These are phyloP conservation scores for Bipolaris oryzae DNA, from an alignment of 2,329 filamentous ascomycete genomes.

Conservation along the genomic window DNA sequence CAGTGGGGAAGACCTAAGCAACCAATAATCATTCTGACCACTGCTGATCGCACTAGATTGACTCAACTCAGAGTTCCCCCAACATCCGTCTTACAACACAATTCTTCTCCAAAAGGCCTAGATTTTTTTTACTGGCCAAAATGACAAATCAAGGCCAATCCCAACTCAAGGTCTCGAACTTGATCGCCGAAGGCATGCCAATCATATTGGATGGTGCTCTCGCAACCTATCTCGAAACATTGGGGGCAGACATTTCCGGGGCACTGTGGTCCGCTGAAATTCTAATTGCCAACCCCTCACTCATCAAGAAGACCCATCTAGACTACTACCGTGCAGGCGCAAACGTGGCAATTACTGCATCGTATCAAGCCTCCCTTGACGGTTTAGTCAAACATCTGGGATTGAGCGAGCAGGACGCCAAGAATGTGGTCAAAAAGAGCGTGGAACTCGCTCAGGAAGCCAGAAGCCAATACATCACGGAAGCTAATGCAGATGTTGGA, in stretches of 20 bases:
- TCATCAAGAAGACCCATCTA: constrained; percentile 53
- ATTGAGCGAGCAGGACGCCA: constrained; percentile 41
- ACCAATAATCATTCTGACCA: background rate
- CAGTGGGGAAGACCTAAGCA: background rate
- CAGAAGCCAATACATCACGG: constrained; percentile 37
- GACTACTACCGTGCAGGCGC: constrained; percentile 55
- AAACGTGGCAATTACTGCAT: constrained; percentile 55
- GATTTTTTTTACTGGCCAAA: background rate
- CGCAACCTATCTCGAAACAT: constrained; percentile 55
- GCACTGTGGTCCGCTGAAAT: constrained; percentile 55
- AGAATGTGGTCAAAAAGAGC: constrained; percentile 49
- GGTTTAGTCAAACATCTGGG: constrained; percentile 50
- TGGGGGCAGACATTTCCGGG: constrained; percentile 52
- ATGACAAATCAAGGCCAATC: constrained; percentile 2
- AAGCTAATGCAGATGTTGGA: constrained; percentile 2
- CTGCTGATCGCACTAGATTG: background rate
- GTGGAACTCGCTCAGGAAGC: constrained; percentile 51
- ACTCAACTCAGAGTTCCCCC: background rate
- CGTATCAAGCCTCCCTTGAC: constrained; percentile 54
- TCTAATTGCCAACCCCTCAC: constrained; percentile 47
- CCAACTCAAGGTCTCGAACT: constrained; percentile 5
- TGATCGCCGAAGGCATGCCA: constrained; percentile 30
- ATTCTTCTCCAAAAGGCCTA: background rate
- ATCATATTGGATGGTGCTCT: constrained; percentile 55
- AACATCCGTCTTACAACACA: background rate